Evolutionary conservation across 331 rosid species (phyloP).

Genomic region (Erythrophleum ivorense): DNA sequence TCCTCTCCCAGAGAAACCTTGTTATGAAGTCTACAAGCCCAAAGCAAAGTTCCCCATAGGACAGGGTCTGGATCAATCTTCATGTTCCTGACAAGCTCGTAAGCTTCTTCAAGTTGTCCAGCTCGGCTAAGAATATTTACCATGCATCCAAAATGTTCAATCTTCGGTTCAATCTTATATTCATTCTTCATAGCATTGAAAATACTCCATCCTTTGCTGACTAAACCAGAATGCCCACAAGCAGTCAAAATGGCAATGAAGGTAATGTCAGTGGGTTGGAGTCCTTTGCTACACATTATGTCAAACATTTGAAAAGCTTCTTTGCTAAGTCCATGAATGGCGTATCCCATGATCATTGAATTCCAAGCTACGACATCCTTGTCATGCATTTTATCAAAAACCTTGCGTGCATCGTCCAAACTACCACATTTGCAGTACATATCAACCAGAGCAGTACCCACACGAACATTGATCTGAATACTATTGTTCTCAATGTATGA

Average conservation of each 20-base stretch:
- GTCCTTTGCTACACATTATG: slow-evolving; percentile 57
- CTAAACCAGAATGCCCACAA: slow-evolving; percentile 79
- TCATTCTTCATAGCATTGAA: slow-evolving; percentile 64
- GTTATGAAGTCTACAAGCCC: slow-evolving; percentile 82
- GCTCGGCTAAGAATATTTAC: slow-evolving; percentile 87
- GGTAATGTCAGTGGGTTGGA: slow-evolving; percentile 65
- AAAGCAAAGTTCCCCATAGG: slow-evolving; percentile 85
- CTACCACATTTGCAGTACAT: slow-evolving; percentile 86
- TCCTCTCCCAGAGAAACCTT: slow-evolving; percentile 69
- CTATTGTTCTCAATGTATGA: slow-evolving; percentile 55
- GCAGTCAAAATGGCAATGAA: slow-evolving; percentile 77
- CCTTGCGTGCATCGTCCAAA: slow-evolving; percentile 68
- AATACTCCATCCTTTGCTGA: slow-evolving; percentile 58
- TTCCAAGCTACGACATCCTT: slow-evolving; percentile 85
- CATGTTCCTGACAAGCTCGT: slow-evolving; percentile 69
- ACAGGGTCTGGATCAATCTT: slow-evolving; percentile 72
- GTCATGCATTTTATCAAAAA: slow-evolving; percentile 57
- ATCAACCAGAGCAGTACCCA: slow-evolving; percentile 81
- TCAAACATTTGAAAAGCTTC: slow-evolving; percentile 69
- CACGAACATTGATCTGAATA: slow-evolving; percentile 56
- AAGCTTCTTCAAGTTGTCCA: slow-evolving; percentile 74
- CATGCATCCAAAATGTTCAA: slow-evolving; percentile 90
- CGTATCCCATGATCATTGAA: slow-evolving; percentile 78
- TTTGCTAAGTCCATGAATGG: slow-evolving; percentile 71
- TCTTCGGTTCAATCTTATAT: slow-evolving; percentile 61